Evolutionary conservation across 1,284 basidiomycete species (phyloP), one percentile per base, ranked within the genome.

Genomic region (Kalmanozyma brasiliensis): DNA sequence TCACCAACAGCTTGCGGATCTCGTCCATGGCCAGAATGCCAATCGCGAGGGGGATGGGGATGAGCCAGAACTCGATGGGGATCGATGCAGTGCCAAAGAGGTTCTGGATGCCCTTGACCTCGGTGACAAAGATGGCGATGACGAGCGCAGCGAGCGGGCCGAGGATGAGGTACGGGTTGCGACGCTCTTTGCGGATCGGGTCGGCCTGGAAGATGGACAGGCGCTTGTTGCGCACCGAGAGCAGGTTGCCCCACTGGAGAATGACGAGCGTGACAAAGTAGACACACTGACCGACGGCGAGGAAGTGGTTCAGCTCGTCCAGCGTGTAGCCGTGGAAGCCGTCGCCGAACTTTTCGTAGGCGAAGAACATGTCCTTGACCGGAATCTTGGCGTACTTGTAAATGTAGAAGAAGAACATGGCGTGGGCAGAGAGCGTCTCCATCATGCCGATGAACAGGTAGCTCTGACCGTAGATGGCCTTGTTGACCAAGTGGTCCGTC

Each of bases 191-290:
- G 42, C 60, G 52, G 38, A 72, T 52, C 8, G 76, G 77, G 8
- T 60, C 52, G 45, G 69, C 63, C 46, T 79, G 76, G 49, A 78
- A 68, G 55, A 88, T 62, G 8, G 52, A 81, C 8, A 86, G 82
- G 51, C 84, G 84, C 48, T 86, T 84, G 1, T 86, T 86, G 19
- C 87, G 85, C 2, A 86, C 85, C 26, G 49, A 52, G 20, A 76
- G 59, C 49, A 78, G 48, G 52, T 77, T 74, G 37, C 48, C 87
- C 85, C 87, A 89, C 83, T 90, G 89, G 85, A 88, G 88, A 59
- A 89, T 84, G 44, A 90, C 86, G 36, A 90, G 84, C 29, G 87
- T 89, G 83, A 87, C 87, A 80, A 87, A 88, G 77, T 84, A 84
- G 65, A 75, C 58, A 35, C 63, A 45, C 55, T 78, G 59, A 11